These are phyloP conservation scores for Cercospora sojina DNA, from an alignment of 2,329 filamentous ascomycete species.

Conservation along the genomic window DNA sequence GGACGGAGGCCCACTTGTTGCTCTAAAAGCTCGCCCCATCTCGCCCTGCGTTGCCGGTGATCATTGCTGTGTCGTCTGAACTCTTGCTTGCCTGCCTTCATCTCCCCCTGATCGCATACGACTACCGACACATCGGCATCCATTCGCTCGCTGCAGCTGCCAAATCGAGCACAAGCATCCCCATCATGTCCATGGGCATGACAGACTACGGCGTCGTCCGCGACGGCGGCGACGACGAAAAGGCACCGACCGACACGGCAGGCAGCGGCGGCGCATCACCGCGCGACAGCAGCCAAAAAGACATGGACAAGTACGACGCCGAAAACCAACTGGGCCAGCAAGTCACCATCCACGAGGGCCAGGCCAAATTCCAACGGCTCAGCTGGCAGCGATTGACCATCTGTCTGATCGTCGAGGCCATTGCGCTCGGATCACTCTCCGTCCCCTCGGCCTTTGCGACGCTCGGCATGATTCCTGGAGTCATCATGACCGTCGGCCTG, in stretches of 20 bases:
- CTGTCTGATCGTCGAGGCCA: constrained; percentile 58
- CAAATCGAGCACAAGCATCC: not conserved
- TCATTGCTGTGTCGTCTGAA: constrained; percentile 6
- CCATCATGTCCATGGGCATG: constrained; percentile 20
- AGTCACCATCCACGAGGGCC: constrained; percentile 35
- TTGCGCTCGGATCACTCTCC: constrained; percentile 59
- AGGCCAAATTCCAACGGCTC: constrained; percentile 42
- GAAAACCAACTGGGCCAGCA: constrained; percentile 21
- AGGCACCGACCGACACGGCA: constrained; percentile 10
- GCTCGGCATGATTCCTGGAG: constrained; percentile 56
- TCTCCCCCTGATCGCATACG: not conserved
- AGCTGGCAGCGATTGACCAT: constrained; percentile 50
- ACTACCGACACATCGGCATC: not conserved
- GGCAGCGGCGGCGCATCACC: constrained; percentile 13
- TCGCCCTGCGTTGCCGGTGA: constrained; percentile 14
- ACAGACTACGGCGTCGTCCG: constrained; percentile 21
- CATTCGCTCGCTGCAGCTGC: not conserved
- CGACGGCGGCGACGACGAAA: constrained; percentile 20
- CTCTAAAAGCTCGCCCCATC: constrained; percentile 14
- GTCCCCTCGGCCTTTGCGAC: constrained; percentile 56
- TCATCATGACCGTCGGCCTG: constrained; percentile 56
- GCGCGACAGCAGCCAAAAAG: constrained; percentile 15
- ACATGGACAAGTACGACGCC: constrained; percentile 16
- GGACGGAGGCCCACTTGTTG: not conserved
- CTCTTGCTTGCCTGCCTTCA: constrained; percentile 8